These are phyloP conservation scores for Suillus spraguei DNA, from an alignment of 768 basidiomycete genomes.

Conservation along the genomic window DNA sequence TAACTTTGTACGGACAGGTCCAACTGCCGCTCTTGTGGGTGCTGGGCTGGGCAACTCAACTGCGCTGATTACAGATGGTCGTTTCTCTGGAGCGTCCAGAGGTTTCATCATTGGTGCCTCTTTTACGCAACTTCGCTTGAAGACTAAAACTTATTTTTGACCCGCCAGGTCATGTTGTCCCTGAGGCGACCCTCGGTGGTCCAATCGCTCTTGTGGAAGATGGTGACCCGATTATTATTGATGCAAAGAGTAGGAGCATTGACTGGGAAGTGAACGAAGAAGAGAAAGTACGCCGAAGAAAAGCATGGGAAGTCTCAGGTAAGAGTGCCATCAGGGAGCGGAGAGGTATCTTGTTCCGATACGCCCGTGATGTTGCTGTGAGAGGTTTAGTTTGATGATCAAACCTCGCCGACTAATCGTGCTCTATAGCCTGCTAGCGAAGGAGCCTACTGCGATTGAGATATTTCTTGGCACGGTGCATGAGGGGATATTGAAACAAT, in stretches of 20 bases:
- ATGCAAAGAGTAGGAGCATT: slow-evolving; percentile 64
- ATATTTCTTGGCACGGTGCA: neutral
- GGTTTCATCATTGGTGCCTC: slow-evolving; percentile 60
- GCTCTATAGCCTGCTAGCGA: slow-evolving; percentile 69
- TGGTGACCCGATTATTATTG: slow-evolving; percentile 78
- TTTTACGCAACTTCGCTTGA: slow-evolving; percentile 20
- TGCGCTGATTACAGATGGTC: slow-evolving; percentile 85
- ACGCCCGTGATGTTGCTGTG: slow-evolving; percentile 86
- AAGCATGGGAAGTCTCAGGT: slow-evolving; percentile 71
- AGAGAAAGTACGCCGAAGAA: slow-evolving; percentile 60
- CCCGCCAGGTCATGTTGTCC: slow-evolving; percentile 59
- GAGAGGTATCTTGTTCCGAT: slow-evolving; percentile 76
- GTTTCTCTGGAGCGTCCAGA: slow-evolving; percentile 83
- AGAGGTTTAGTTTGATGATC: slow-evolving; percentile 37
- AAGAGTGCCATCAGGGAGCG: slow-evolving; percentile 66
- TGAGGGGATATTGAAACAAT: neutral
- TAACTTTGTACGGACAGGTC: slow-evolving; percentile 43
- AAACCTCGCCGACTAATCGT: neutral
- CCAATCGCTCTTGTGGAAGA: slow-evolving; percentile 88
- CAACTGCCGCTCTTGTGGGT: slow-evolving; percentile 83
- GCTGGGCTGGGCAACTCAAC: slow-evolving; percentile 79
- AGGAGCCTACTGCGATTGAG: slow-evolving; percentile 82
- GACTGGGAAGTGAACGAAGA: slow-evolving; percentile 73
- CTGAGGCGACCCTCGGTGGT: slow-evolving; percentile 76
- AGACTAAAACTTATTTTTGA: slow-evolving; percentile 37